These are phyloP conservation scores for Cytospora piceae DNA, from an alignment of 2,329 filamentous ascomycete species.

Conservation along the genomic window DNA sequence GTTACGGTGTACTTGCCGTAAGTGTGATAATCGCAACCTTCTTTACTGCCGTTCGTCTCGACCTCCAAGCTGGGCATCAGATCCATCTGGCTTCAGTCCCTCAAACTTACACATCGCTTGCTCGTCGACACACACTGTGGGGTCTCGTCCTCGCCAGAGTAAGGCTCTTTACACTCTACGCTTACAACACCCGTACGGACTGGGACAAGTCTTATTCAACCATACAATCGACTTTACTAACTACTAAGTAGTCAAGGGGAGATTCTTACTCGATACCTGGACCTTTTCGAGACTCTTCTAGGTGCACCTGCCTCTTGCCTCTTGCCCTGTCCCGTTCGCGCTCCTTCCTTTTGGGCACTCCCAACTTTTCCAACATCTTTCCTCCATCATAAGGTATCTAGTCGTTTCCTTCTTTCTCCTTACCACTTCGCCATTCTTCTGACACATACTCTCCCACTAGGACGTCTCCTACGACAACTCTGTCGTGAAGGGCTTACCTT, in stretches of 20 bases:
- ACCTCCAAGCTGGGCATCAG: background rate
- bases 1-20: background rate
- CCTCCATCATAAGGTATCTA: too few species aligned
- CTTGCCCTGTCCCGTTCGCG: background rate
- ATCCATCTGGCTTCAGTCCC: background rate
- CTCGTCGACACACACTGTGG: background rate
- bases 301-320: too few species aligned
- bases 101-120: background rate
- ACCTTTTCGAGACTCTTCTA: background rate
- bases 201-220: background rate
- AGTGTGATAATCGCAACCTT: background rate
- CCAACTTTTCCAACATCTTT: background rate
- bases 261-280: background rate
- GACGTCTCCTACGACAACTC: background rate
- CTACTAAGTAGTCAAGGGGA: background rate
- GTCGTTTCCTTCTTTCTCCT: background rate
- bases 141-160: background rate
- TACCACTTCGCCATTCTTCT: background rate
- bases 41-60: background rate
- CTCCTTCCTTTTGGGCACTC: background rate
- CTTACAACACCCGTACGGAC: background rate
- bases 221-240: background rate
- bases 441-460: background rate
- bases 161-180: background rate
- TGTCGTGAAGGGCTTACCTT: background rate